Base-by-base conservation (phyloP, 176 grass and related monocot species). In the Triticum timopheevii region DNA sequence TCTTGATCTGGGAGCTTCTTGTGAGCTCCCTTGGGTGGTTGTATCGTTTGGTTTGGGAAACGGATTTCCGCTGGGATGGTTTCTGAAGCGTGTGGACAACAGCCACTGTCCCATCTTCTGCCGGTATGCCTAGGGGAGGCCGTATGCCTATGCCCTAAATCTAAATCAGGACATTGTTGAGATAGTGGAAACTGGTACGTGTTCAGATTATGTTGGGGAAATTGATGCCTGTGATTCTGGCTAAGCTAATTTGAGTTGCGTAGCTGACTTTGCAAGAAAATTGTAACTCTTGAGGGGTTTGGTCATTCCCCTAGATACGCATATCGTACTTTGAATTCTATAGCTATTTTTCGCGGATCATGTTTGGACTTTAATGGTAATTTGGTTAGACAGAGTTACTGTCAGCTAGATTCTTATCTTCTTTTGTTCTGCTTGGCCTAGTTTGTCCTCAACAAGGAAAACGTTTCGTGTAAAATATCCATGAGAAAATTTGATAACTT, bases 391-490 rank as follows among this genome's bases (percentile, higher is more conserved):
- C 31, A 71, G 10, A 56, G 28, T 84, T 71, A 49, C 8, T 69
- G 2, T 44, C 49, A 69, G 59, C 1, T 25, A 64, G 13, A 1
- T 69, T 30, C 65, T 78, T 10, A 58, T 68, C 31, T 85, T 52
- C 19, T 7, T 65, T 33, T 67, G 3, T 34, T 0, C 4, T 81
- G 33, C 6, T 65, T 76, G 30, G 16, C 22, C 10, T 87, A 40
- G 61, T 87, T 87, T 82, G 79, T 44, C 28, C 30, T 76, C 42
- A 76, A 47, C 42, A 76, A 52, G 24, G 44, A 25, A 30, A 30
- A 76, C 1, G 10, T 47, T 75, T 75, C 8, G 40, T 49, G 40
- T 49, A 49, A 73, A 25, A 28, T 49, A 31, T 20, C 35, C 50
- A 61, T 39, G 33, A 8, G 28, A 72, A 59, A 56, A 42, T 17